Evolutionary conservation across 345 rosid genomes (phyloP).

Genomic region (Rhizophora apiculata): DNA sequence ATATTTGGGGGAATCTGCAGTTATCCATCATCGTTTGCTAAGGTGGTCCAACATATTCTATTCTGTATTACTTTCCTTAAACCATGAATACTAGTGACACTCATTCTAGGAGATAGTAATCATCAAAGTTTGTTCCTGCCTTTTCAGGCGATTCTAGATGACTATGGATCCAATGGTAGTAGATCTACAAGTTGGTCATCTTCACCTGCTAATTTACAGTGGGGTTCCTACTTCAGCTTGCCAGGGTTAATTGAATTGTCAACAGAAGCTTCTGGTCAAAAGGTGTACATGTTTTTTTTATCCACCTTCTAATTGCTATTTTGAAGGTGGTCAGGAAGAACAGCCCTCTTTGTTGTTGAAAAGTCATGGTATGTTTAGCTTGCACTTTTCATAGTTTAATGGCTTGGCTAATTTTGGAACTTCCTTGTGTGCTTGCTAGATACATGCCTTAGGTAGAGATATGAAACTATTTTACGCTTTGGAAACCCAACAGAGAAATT

Average conservation of each 20-base stretch:
- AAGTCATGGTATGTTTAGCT: slow-evolving; percentile 68
- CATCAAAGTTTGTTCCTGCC: neutral
- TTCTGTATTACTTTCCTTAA: neutral
- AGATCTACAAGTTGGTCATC: slow-evolving; percentile 77
- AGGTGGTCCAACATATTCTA: slow-evolving; percentile 37
- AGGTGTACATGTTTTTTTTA: slow-evolving; percentile 75
- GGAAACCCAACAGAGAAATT: no score
- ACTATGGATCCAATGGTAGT: slow-evolving; percentile 34
- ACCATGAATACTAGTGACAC: neutral
- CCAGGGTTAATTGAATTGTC: slow-evolving; percentile 88
- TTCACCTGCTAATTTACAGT: slow-evolving; percentile 65
- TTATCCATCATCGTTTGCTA: slow-evolving; percentile 82
- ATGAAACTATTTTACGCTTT: neutral
- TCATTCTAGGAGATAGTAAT: neutral
- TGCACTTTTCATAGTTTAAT: slow-evolving; percentile 1
- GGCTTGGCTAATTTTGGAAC: neutral
- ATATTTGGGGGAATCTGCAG: slow-evolving; percentile 76
- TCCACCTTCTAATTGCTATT: slow-evolving; percentile 67
- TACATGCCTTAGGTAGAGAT: neutral
- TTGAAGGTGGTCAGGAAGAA: slow-evolving; percentile 52
- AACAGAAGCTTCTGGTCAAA: slow-evolving; percentile 75
- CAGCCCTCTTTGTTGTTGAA: slow-evolving; percentile 74
- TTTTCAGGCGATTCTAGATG: slow-evolving; percentile 72
- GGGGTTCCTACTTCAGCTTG: slow-evolving; percentile 59
- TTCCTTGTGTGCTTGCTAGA: neutral